Base-by-base conservation (phyloP, 2,329 filamentous ascomycete species). In the Arachnomyces sp. region DNA sequence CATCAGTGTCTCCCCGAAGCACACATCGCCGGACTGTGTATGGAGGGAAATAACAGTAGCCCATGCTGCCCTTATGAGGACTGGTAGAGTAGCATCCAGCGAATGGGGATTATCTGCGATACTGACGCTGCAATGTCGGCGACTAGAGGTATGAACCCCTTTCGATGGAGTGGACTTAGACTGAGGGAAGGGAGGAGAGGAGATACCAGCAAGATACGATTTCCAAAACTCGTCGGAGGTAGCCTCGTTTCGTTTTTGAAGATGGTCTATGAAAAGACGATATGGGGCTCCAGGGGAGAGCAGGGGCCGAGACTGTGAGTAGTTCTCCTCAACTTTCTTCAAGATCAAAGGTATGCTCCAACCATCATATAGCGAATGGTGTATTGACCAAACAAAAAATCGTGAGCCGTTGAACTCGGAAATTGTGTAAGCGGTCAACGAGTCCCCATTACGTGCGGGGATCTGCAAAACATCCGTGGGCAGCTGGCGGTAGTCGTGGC, bases 321-420 rank as follows among this genome's bases (percentile, higher is more conserved):
- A 25, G 9, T 25, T 25, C 20, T 25, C 20, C 9, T 42, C 34
- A 34, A 54, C 46, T 28, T 42, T 34, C 8, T 49, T 28, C 7
- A 50, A 35, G 32, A 55, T 45, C 18, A 50, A 36, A 12, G 53
- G 50, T 29, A 53, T 39, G 7, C 50, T 53, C 56, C 55, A 57
- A 6, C 65, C 67, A 48, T 70, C 67, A 41, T 69, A 69, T 3
- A 68, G 48, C 4, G 63, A 64, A 41, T 70, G 66, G 43, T 70
- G 67, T 43, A 63, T 58, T 1, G 65, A 66, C 46, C 61, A 63
- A 9, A 67, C 54, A 14, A 70, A 57, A 40, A 63, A 53, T 8
- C 43, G 28, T 17, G 42, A 43, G 12, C 40, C 39, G 12, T 34
- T 31, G 6, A 45, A 31, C 6, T 31, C 43, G 17, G 38, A 38